These are phyloP conservation scores for Filosporella fistucella DNA, from an alignment of 495 filamentous ascomycete genomes.

Conservation along the genomic window DNA sequence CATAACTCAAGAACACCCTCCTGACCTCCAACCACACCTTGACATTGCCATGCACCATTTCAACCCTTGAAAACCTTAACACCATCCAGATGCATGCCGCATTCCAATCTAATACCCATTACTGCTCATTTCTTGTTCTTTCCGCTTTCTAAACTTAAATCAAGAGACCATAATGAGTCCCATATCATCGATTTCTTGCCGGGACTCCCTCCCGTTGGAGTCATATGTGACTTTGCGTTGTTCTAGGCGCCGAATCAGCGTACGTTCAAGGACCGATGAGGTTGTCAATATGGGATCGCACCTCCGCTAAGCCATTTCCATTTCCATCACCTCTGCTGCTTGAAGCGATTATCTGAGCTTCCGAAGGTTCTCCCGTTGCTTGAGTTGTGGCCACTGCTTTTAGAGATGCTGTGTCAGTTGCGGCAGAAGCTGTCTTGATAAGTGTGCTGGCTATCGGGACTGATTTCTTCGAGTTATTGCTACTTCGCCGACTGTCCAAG, in stretches of 20 bases:
- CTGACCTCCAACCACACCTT: neutral
- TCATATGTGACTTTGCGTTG: slow-evolving; percentile 13
- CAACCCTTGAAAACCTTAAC: neutral
- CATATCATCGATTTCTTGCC: slow-evolving; percentile 42
- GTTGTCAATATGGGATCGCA: slow-evolving; percentile 30
- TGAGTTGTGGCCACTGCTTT: slow-evolving; percentile 13
- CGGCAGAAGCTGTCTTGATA: slow-evolving; percentile 19
- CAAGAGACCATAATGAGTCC: slow-evolving; percentile 50
- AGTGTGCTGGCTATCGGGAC: slow-evolving; percentile 26
- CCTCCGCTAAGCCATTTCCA: slow-evolving; percentile 24
- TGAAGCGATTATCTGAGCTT: slow-evolving; percentile 43
- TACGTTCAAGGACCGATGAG: slow-evolving; percentile 27
- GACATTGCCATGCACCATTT: neutral
- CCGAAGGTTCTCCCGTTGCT: slow-evolving; percentile 32
- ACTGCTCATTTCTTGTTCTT: slow-evolving; percentile 21
- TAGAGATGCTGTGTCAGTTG: slow-evolving; percentile 16
- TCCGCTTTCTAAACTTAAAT: slow-evolving; percentile 30
- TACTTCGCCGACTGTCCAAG: slow-evolving; percentile 85
- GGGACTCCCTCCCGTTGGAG: slow-evolving; percentile 25
- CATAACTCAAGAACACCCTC: slow-evolving; percentile 1
- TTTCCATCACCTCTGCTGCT: slow-evolving; percentile 17
- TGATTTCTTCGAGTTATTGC: slow-evolving; percentile 71
- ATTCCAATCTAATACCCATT: no score
- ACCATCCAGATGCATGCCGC: neutral
- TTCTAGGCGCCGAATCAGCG: slow-evolving; percentile 19